These are phyloP conservation scores for Trapa bicornis DNA, from an alignment of 345 rosid species.

Conservation along the genomic window DNA sequence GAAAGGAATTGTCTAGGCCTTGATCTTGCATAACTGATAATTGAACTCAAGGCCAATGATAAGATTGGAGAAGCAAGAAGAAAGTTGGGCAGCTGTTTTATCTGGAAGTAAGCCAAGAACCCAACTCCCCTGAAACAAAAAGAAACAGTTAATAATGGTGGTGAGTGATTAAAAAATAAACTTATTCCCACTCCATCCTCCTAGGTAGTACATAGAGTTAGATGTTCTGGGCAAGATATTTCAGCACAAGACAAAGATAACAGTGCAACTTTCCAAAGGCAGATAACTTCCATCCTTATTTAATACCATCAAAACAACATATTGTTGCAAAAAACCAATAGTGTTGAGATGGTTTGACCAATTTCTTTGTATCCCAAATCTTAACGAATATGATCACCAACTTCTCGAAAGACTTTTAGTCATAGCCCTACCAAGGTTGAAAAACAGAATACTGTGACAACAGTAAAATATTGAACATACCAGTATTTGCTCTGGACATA, in stretches of 20 bases:
- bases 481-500: constrained; percentile 84
- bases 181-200: not conserved
- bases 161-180: too few relatives aligned
- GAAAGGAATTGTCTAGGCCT: constrained; percentile 43
- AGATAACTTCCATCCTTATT: not conserved
- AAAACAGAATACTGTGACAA: not conserved
- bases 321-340: not conserved
- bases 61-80: constrained; percentile 85
- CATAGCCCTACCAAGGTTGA: not conserved
- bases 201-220: not conserved
- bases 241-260: not conserved
- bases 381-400: not conserved
- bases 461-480: constrained; percentile 20
- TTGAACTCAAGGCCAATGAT: constrained; percentile 54
- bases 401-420: not conserved
- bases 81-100: constrained; percentile 89
- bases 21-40: constrained; percentile 39
- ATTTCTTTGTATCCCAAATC: not conserved
- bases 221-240: not conserved
- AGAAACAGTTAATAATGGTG: not conserved
- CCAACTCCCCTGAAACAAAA: constrained; percentile 68
- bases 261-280: not conserved
- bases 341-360: not conserved
- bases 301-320: not conserved
- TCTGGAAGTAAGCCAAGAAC: constrained; percentile 70